These are phyloP conservation scores for Diutina neorugosa DNA, from an alignment of 1,139 yeast genomes.

Conservation along the genomic window DNA sequence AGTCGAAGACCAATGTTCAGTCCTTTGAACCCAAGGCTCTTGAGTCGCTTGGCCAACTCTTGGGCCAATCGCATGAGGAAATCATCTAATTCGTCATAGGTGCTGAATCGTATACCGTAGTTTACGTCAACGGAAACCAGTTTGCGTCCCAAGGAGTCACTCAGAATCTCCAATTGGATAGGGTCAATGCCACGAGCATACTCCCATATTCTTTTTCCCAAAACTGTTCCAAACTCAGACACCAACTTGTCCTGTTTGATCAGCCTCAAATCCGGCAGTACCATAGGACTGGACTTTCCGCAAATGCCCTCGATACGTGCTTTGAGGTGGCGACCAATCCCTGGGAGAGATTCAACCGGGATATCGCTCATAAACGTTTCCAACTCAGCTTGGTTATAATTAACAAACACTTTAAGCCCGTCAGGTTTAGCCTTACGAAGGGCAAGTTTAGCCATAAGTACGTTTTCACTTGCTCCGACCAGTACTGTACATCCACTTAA, in stretches of 20 bases:
- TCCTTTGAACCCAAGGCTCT: constrained; percentile 37
- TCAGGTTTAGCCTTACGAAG: constrained; percentile 69
- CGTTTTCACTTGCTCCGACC: constrained; percentile 63
- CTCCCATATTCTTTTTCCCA: constrained; percentile 51
- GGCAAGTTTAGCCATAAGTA: constrained; percentile 71
- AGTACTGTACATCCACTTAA: constrained; percentile 59
- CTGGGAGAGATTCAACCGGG: constrained; percentile 60
- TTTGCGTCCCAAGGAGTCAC: constrained; percentile 42
- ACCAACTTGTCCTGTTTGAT: constrained; percentile 27
- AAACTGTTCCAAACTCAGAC: constrained; percentile 48
- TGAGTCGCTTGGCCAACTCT: constrained; percentile 47
- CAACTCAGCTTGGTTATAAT: constrained; percentile 13
- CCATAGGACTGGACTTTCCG: constrained; percentile 7
- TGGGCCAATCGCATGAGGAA: constrained; percentile 48
- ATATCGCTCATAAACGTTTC: constrained; percentile 27
- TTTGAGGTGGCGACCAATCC: constrained; percentile 56
- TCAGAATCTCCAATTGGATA: constrained; percentile 37
- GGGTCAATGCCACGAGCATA: constrained; percentile 60
- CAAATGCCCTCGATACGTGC: constrained; percentile 17
- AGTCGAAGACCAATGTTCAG: constrained; percentile 50
- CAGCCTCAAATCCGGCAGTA: constrained; percentile 21
- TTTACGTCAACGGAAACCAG: constrained; percentile 83
- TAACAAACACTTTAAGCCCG: constrained; percentile 35
- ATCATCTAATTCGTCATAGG: constrained; percentile 43
- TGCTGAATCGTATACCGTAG: constrained; percentile 75